Evolutionary conservation across 176 grass and related monocot species (phyloP).

Genomic region (Eremochloa ophiuroides): DNA sequence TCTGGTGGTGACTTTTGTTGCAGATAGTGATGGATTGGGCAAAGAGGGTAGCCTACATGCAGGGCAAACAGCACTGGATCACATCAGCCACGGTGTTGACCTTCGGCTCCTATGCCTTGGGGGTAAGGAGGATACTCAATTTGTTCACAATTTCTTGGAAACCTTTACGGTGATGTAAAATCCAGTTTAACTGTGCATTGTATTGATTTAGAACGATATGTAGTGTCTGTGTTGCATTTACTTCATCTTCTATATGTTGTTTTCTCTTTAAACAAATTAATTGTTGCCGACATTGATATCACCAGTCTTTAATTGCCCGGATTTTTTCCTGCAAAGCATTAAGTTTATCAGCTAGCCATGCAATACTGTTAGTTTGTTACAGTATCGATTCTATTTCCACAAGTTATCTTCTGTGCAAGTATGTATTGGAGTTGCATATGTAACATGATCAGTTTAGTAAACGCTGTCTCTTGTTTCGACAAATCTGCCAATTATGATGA

Average conservation of each 20-base stretch:
- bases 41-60: slow-evolving; percentile 49
- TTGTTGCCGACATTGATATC: not conserved
- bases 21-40: slow-evolving; percentile 73
- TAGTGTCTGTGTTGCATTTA: slow-evolving; percentile 13
- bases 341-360: not conserved
- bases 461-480: not conserved
- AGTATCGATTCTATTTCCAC: not conserved
- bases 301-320: not conserved
- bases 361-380: not conserved
- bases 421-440: not conserved
- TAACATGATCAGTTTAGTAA: not conserved
- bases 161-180: slow-evolving; percentile 5
- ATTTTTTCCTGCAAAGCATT: not conserved
- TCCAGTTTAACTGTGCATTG: not conserved
- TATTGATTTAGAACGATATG: slow-evolving; percentile 19
- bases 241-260: slow-evolving; percentile 1
- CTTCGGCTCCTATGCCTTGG: slow-evolving; percentile 75
- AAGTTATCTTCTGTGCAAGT: slow-evolving; percentile 2
- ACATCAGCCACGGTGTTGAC: slow-evolving; percentile 56
- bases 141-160: slow-evolving; percentile 13
- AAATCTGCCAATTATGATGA: not conserved
- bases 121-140: slow-evolving; percentile 45
- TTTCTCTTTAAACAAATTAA: not conserved
- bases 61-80: slow-evolving; percentile 18
- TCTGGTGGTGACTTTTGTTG: slow-evolving; percentile 9